A percentile compares a stretch with the other conserved stretches of the same genome.
Conservation (phyloP, 495 filamentous ascomycete species). For the Hypoxylon cercidicola region DNA sequence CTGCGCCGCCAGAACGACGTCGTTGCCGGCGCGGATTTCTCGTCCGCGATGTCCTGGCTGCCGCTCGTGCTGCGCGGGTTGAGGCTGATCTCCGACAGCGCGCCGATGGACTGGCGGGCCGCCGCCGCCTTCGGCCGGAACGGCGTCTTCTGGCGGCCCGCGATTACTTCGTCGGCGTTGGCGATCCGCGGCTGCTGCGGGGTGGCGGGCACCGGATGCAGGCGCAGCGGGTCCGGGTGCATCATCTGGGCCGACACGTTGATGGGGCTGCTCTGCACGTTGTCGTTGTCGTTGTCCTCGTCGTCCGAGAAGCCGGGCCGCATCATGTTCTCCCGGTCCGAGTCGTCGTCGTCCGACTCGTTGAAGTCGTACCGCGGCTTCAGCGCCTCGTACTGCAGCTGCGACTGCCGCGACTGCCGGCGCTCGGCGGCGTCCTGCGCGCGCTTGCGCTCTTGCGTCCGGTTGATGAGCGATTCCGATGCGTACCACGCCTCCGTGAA, state of each 20-base stretch:
- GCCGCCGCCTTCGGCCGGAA: conserved; percentile 34
- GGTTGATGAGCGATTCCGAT: conserved; percentile 63
- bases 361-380: conserved; percentile 60
- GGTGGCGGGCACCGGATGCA: conserved; percentile 52
- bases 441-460: conserved; percentile 58
- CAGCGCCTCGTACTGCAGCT: conserved; percentile 59
- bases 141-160: conserved; percentile 40
- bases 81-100: conserved; percentile 54
- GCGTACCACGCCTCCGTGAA: conserved; percentile 70
- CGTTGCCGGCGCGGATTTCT: conserved; percentile 20
- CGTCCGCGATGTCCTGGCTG: conserved; percentile 48
- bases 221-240: conserved; percentile 59
- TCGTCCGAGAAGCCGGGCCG: conserved; percentile 34
- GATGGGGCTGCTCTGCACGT: conserved; percentile 34
- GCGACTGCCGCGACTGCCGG: conserved; percentile 47
- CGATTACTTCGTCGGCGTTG: conserved; percentile 19
- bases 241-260: conserved; percentile 37
- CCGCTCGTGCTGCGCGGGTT: conserved; percentile 53
- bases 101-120: conserved; percentile 34
- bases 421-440: conserved; percentile 50
- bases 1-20: conserved; percentile 38
- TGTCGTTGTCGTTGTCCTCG: conserved; percentile 41
- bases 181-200: conserved; percentile 1
- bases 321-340: conserved; percentile 53
- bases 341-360: conserved; percentile 52